Conservation (phyloP, 805 yeast species). For the Candida insectalens region DNA sequence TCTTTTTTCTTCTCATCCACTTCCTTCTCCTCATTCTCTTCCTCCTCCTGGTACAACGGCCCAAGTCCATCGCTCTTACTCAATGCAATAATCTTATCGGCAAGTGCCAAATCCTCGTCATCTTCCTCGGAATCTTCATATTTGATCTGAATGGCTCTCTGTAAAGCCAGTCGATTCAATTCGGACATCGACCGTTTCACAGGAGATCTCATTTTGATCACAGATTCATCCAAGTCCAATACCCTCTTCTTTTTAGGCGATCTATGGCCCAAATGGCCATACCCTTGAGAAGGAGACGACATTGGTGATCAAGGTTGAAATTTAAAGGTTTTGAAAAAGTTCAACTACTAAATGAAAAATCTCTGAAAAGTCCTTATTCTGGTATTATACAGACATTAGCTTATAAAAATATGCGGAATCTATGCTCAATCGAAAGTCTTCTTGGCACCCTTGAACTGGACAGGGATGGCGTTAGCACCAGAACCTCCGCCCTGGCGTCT, state of each 20-base stretch:
- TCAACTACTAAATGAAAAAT: not conserved
- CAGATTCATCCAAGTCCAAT: conserved; percentile 10
- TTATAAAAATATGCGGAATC: too few relatives aligned
- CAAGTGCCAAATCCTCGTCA: conserved; percentile 31
- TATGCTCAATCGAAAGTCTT: conserved; percentile 78
- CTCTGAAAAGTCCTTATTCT: not conserved
- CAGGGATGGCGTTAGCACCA: conserved; percentile 61
- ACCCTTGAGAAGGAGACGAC: too few relatives aligned
- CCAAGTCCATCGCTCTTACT: conserved; percentile 23
- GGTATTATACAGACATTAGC: too few relatives aligned
- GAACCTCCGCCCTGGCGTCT: conserved; percentile 27
- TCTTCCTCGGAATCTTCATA: conserved; percentile 23
- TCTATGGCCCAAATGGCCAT: conserved; percentile 12
- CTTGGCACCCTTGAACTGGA: conserved; percentile 76
- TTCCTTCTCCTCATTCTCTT: conserved; percentile 2
- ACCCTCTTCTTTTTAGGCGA: conserved; percentile 29
- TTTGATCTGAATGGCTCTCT: conserved; percentile 31
- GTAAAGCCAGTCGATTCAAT: conserved; percentile 38
- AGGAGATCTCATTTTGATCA: conserved; percentile 38
- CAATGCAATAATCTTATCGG: conserved; percentile 34
- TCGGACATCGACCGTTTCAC: conserved; percentile 26
- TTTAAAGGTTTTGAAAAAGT: too few relatives aligned
- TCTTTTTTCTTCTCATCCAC: not conserved
- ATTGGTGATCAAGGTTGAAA: too few relatives aligned
- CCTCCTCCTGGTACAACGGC: conserved; percentile 12